Percentiles rank a stretch among this genome's conserved stretches.
These are phyloP conservation scores for Neurospora sp. DNA, from an alignment of 495 filamentous ascomycete species.

Conservation along the genomic window DNA sequence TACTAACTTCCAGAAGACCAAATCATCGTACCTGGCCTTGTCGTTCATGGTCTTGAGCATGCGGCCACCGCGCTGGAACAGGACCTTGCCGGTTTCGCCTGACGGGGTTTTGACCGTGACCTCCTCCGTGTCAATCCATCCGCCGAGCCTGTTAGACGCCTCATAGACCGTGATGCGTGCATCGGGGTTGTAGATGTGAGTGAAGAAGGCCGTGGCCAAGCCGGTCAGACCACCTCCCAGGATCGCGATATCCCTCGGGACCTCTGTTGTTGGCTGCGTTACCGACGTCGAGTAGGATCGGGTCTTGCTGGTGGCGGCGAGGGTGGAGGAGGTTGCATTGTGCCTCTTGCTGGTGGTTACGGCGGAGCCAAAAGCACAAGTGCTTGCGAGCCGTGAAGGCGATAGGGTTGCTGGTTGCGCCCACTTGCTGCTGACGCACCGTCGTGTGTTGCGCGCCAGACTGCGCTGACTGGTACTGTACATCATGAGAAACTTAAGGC, in stretches of 20 bases:
- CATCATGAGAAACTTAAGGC: slow-evolving; percentile 8
- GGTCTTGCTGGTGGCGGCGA: background rate
- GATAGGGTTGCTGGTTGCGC: background rate
- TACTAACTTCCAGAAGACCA: slow-evolving; percentile 36
- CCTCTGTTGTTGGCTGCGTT: background rate
- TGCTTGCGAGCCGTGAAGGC: background rate
- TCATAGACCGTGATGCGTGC: slow-evolving; percentile 71
- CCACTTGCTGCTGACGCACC: background rate
- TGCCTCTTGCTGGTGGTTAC: background rate
- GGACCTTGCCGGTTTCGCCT: slow-evolving; percentile 42
- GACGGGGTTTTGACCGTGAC: slow-evolving; percentile 40
- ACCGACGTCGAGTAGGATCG: slow-evolving; percentile 7
- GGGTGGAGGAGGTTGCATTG: background rate
- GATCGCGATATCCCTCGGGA: slow-evolving; percentile 51
- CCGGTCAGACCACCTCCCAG: slow-evolving; percentile 89
- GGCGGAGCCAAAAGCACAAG: background rate
- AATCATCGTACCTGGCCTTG: slow-evolving; percentile 24
- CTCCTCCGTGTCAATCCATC: slow-evolving; percentile 68
- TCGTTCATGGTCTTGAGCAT: slow-evolving; percentile 49
- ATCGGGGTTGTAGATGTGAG: slow-evolving; percentile 46
- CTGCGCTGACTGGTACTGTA: slow-evolving; percentile 12
- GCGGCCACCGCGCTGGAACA: slow-evolving; percentile 81
- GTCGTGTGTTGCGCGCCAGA: slow-evolving; percentile 5
- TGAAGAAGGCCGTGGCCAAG: slow-evolving; percentile 67
- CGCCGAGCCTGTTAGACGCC: slow-evolving; percentile 55